Base-by-base conservation (phyloP, 1,284 basidiomycete species). In the Cutaneotrichosporon sp. region DNA sequence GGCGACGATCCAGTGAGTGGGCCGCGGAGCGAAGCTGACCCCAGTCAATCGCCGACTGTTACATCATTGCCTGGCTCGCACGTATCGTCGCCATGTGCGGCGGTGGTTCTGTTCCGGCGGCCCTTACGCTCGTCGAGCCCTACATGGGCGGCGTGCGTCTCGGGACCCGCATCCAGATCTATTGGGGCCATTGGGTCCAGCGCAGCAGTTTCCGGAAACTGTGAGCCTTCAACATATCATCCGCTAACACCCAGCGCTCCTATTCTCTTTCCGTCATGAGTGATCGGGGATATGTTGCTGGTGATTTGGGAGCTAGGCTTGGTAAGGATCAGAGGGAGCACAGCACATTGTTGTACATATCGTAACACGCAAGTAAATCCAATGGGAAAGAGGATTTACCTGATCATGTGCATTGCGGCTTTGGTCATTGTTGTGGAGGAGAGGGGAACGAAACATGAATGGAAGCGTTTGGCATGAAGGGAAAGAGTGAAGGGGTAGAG, bases 11-110 rank as follows among this genome's bases (percentile, higher is more conserved):
- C 80, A 7, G 81, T 82, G 63, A 68, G 80, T 74, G 21, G 16
- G 2, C 10, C n/a, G 34, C 5, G 30, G n/a, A 7, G 30, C 16
- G 11, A 32, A 14, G 40, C 56, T 58, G 34, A 38, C 31, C 21
- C 65, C 77, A 92, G 73, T 90, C 88, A 9, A 81, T 92, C 51
- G 90, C 88, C 3, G 92, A 95, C 75, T 79, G 92, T 59, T 90
- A 93, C 73, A 81, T 92, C 31, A 87, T 86, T 4, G 87, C 87
- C 13, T 96, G 90, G 91, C 76, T 93, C 46, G 82, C 87, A 3
- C 84, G 87, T 34, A 69, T 92, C 11, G 85, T 87, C 13, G 76
- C 72, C 52, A 81, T 91, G 30, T 82, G 84, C 5, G 88, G 87
- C 2, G 89, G 86, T 0, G 76, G 75, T 26, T 73, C 73, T 0